These are phyloP conservation scores for Colletotrichum cereale DNA, from an alignment of 2,329 filamentous ascomycete species.

Conservation along the genomic window DNA sequence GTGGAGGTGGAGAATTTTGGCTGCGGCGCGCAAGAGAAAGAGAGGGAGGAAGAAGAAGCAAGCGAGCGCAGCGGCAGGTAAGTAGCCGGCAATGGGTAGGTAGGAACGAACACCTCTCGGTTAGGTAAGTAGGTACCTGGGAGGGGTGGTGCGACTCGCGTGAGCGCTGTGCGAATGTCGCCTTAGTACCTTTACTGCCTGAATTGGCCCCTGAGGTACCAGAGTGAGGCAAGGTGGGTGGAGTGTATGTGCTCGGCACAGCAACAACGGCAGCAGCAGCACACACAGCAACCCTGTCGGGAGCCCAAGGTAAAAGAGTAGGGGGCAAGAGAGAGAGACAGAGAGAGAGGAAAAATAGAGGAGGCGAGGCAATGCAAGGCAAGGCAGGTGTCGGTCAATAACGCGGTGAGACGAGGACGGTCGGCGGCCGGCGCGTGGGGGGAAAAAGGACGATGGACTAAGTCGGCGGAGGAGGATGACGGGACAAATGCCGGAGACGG, in stretches of 20 bases:
- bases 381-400: conserved; percentile 28
- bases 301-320: neutral
- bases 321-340: neutral
- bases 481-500: conserved; percentile 17
- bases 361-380: neutral
- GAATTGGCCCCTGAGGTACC: conserved; percentile 1
- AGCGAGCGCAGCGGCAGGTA: neutral
- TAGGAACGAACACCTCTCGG: neutral
- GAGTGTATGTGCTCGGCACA: conserved; percentile 6
- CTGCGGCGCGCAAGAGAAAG: neutral
- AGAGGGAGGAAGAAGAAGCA: neutral
- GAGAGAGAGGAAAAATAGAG: neutral
- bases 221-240: neutral
- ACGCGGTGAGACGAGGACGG: conserved; percentile 18
- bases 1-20: conserved; percentile 19
- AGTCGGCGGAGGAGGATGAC: neutral
- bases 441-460: neutral
- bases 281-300: conserved; percentile 10
- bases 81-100: neutral
- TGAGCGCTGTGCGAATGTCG: neutral
- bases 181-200: conserved; percentile 1
- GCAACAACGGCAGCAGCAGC: conserved; percentile 3
- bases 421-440: conserved; percentile 11
- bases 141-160: conserved; percentile 1
- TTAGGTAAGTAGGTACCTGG: neutral